A percentile compares a stretch with the other conserved stretches of the same genome.
phyloP scores from a whole-genome alignment of 139 green algal species.

The Asterochloris erici region DNA sequence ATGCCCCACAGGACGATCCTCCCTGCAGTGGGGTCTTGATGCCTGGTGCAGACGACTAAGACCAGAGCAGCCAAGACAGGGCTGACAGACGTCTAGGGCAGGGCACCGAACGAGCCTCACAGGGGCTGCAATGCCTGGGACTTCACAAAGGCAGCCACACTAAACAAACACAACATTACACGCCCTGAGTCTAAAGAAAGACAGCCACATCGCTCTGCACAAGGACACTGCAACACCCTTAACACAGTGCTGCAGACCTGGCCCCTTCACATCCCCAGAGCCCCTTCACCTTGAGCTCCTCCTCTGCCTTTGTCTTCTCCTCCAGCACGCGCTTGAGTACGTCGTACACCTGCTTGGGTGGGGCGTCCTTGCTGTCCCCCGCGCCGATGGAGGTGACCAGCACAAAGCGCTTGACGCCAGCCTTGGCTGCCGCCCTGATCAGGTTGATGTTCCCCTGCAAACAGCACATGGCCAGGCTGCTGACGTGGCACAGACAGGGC shows the following conservation, averaged over 20 bases:
- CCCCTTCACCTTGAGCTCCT: slow-evolving; percentile 64
- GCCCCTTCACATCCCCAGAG: too few relatives aligned
- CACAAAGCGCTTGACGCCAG: slow-evolving; percentile 94
- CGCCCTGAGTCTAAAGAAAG: too few relatives aligned
- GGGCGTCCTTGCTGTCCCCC: slow-evolving; percentile 75
- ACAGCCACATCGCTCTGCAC: too few relatives aligned
- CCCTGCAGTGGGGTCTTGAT: neutral
- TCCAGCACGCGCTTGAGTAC: slow-evolving; percentile 89
- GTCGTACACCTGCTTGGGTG: slow-evolving; percentile 74
- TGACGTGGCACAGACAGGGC: too few relatives aligned
- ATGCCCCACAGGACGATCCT: neutral
- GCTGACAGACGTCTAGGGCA: too few relatives aligned
- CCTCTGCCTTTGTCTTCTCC: slow-evolving; percentile 97
- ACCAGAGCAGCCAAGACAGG: too few relatives aligned
- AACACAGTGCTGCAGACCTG: neutral
- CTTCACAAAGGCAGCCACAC: neutral
- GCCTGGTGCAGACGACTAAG: too few relatives aligned
- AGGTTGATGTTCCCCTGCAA: slow-evolving; percentile 94
- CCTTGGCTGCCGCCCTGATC: slow-evolving; percentile 84
- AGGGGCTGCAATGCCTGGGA: too few relatives aligned
- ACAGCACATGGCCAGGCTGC: neutral
- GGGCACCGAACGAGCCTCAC: too few relatives aligned
- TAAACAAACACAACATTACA: too few relatives aligned
- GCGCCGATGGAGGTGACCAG: slow-evolving; percentile 95
- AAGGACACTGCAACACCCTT: neutral